phyloP scores from a whole-genome alignment of 2,329 filamentous ascomycete species.

The Pyricularia sp. region DNA sequence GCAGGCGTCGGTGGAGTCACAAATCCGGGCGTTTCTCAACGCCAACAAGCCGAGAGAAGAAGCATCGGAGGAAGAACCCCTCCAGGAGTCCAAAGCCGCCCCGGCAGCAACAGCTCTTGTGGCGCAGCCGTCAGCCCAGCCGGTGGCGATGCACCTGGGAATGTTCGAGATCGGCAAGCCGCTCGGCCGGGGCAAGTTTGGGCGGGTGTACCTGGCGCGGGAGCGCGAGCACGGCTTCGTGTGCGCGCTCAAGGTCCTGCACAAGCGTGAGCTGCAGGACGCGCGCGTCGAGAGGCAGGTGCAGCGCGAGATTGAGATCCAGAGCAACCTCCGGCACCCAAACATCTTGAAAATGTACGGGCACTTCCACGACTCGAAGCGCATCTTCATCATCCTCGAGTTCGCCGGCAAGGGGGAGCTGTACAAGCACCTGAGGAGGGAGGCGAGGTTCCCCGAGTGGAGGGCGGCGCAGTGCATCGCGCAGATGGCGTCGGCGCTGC shows the following conservation, averaged over 20 bases:
- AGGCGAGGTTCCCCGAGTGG: no score
- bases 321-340: slow-evolving; percentile 61
- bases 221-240: background rate
- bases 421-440: no score
- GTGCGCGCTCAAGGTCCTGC: slow-evolving; percentile 14
- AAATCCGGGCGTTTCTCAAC: no score
- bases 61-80: no score
- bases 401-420: no score
- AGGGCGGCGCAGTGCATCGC: slow-evolving; percentile 22
- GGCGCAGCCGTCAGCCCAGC: no score
- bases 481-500: slow-evolving; percentile 48
- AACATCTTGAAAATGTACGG: slow-evolving; percentile 25
- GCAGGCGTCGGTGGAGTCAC: no score
- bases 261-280: slow-evolving; percentile 61
- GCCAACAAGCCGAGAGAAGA: no score
- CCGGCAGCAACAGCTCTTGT: no score
- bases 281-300: slow-evolving; percentile 63
- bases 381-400: no score
- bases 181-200: background rate
- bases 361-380: no score
- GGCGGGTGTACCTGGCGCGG: background rate
- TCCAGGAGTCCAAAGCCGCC: no score
- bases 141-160: slow-evolving; percentile 29
- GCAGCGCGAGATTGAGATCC: slow-evolving; percentile 63
- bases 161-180: slow-evolving; percentile 53